These are phyloP conservation scores for Melanopsichium pennsylvanicum DNA, from an alignment of 1,284 basidiomycete species.

Conservation along the genomic window DNA sequence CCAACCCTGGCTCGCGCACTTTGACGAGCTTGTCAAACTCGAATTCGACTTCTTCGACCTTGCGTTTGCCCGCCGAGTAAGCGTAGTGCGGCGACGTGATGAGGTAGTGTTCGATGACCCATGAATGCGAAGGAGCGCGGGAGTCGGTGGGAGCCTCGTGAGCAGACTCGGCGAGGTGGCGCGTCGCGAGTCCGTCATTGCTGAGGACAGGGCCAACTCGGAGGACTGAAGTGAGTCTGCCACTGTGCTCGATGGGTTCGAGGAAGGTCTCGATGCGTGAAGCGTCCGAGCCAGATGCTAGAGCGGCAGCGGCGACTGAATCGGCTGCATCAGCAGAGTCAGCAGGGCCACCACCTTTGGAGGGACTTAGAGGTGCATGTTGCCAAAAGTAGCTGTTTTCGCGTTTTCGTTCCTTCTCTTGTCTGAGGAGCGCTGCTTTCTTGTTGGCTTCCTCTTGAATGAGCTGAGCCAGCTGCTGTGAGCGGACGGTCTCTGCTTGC, in stretches of 20 bases:
- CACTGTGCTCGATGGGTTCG: conserved; percentile 52
- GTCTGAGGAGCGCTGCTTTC: conserved; percentile 47
- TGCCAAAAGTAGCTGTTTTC: conserved; percentile 34
- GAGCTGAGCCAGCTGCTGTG: conserved; percentile 48
- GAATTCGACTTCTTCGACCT: conserved; percentile 60
- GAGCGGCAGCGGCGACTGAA: background rate
- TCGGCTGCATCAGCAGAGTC: conserved; percentile 1
- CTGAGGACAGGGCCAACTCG: conserved; percentile 55
- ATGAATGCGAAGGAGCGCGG: conserved; percentile 27
- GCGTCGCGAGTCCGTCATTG: conserved; percentile 29
- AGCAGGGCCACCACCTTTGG: conserved; percentile 4
- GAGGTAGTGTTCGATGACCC: conserved; percentile 54
- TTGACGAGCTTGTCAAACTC: conserved; percentile 54
- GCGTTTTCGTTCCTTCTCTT: conserved; percentile 45
- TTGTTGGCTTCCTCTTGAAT: conserved; percentile 55
- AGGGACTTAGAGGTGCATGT: conserved; percentile 20
- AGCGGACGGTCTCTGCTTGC: conserved; percentile 46
- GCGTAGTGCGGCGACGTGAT: conserved; percentile 56
- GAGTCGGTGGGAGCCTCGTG: conserved; percentile 41
- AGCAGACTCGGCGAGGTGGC: conserved; percentile 42
- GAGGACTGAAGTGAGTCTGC: conserved; percentile 32
- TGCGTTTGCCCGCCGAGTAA: conserved; percentile 50
- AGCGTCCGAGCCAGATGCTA: conserved; percentile 1
- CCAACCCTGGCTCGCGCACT: conserved; percentile 42
- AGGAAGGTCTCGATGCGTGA: conserved; percentile 51